Evolutionary conservation across 2,329 filamentous ascomycete species (phyloP).

Genomic region (Fusarium cicatricum): DNA sequence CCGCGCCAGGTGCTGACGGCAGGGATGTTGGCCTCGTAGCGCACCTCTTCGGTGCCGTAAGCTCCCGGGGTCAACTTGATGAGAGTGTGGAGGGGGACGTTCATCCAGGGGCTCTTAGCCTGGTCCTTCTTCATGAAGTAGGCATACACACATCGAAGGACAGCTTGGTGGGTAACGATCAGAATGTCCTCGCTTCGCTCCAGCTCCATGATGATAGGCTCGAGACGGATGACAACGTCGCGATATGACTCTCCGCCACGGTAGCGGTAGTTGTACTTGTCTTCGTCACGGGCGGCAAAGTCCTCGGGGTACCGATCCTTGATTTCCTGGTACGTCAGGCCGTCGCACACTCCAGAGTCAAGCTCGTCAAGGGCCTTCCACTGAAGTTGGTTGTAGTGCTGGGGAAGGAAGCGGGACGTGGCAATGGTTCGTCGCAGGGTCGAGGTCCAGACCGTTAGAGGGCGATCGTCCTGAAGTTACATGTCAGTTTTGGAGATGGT

Average conservation of each 20-base stretch:
- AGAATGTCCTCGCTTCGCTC: slow-evolving; percentile 96
- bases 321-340: slow-evolving; percentile 95
- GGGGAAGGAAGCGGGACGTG: slow-evolving; percentile 83
- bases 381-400: slow-evolving; percentile 89
- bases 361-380: slow-evolving; percentile 99
- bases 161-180: slow-evolving; percentile 97
- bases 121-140: slow-evolving; percentile 99
- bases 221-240: slow-evolving; percentile 95
- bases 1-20: slow-evolving; percentile 96
- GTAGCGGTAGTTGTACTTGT: slow-evolving; percentile 99
- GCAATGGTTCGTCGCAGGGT: slow-evolving; percentile 84
- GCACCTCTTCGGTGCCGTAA: slow-evolving; percentile 90
- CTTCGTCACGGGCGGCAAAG: slow-evolving; percentile 93
- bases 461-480: slow-evolving; percentile 61
- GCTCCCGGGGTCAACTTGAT: slow-evolving; percentile 96
- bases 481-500: slow-evolving; percentile 18
- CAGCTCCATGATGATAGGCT: slow-evolving; percentile 99
- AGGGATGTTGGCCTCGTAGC: slow-evolving; percentile 89
- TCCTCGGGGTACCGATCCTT: slow-evolving; percentile 91
- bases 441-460: slow-evolving; percentile 70
- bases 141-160: slow-evolving; percentile 95
- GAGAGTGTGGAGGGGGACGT: slow-evolving; percentile 93
- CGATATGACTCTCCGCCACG: slow-evolving; percentile 94
- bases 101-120: slow-evolving; percentile 95
- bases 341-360: slow-evolving; percentile 95